These are phyloP conservation scores for Beauveria sp. DNA, from an alignment of 2,329 filamentous ascomycete species.

Conservation along the genomic window DNA sequence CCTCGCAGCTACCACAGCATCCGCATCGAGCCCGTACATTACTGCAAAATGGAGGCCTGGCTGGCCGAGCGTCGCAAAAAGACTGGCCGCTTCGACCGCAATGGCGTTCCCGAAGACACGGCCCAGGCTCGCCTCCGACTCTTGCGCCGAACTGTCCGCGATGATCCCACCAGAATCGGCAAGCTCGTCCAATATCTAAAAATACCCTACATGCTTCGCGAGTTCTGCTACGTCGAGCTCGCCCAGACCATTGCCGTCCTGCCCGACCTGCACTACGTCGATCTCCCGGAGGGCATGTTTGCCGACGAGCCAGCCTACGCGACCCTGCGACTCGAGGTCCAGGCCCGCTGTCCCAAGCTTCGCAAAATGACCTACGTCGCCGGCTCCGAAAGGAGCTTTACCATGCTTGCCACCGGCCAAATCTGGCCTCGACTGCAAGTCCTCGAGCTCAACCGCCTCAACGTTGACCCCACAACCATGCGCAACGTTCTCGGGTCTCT, in stretches of 20 bases:
- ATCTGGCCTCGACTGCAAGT: constrained; percentile 67
- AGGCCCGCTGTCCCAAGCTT: constrained; percentile 73
- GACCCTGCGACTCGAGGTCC: constrained; percentile 73
- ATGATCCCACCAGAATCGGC: constrained; percentile 62
- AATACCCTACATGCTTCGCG: constrained; percentile 89
- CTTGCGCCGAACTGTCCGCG: constrained; percentile 73
- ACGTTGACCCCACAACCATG: constrained; percentile 62
- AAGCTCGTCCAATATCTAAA: constrained; percentile 71
- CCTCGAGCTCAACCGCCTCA: constrained; percentile 60
- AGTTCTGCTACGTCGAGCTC: constrained; percentile 75
- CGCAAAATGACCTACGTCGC: constrained; percentile 80
- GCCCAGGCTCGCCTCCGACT: constrained; percentile 68
- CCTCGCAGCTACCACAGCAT: constrained; percentile 70
- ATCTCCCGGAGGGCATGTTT: constrained; percentile 83
- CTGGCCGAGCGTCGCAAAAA: constrained; percentile 73
- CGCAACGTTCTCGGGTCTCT: constrained; percentile 64
- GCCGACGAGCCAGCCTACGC: constrained; percentile 69
- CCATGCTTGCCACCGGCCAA: constrained; percentile 56
- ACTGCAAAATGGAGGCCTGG: constrained; percentile 79
- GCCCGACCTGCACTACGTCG: constrained; percentile 79
- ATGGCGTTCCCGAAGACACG: constrained; percentile 73
- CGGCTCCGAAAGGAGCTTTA: constrained; percentile 72
- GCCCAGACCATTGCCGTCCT: constrained; percentile 79
- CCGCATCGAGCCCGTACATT: constrained; percentile 89
- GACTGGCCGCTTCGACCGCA: constrained; percentile 63